These are phyloP conservation scores for Pachyrhizus erosus DNA, from an alignment of 306 rosid species.

Conservation along the genomic window DNA sequence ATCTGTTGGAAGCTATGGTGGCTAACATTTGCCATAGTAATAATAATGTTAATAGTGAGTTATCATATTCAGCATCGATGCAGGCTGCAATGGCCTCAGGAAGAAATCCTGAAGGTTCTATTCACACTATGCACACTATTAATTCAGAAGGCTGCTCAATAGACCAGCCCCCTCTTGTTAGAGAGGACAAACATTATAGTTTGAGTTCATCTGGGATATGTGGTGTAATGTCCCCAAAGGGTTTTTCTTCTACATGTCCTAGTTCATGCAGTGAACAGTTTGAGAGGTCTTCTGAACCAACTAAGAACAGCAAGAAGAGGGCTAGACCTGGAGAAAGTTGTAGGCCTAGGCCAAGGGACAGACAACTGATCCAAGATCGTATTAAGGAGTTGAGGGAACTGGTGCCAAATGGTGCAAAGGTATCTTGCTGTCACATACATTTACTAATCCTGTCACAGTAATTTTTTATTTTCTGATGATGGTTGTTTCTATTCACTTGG, in stretches of 20 bases:
- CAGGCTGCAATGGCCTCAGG: slow-evolving; percentile 73
- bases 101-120: slow-evolving; percentile 67
- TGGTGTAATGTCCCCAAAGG: slow-evolving; percentile 70
- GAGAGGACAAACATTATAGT: slow-evolving; percentile 64
- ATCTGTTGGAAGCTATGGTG: slow-evolving; percentile 92
- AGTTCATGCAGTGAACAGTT: slow-evolving; percentile 74
- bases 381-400: slow-evolving; percentile 94
- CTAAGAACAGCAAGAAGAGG: slow-evolving; percentile 87
- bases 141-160: slow-evolving; percentile 68
- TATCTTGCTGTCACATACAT: slow-evolving; percentile 38
- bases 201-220: slow-evolving; percentile 78
- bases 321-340: slow-evolving; percentile 89
- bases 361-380: slow-evolving; percentile 98
- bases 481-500: slow-evolving; percentile 39
- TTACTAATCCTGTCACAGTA: slow-evolving; percentile 26
- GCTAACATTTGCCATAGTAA: slow-evolving; percentile 69
- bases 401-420: slow-evolving; percentile 95
- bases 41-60: slow-evolving; percentile 61
- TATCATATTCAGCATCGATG: slow-evolving; percentile 62
- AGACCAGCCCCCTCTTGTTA: slow-evolving; percentile 59
- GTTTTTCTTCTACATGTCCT: slow-evolving; percentile 77
- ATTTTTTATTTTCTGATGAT: slow-evolving; percentile 28
- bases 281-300: slow-evolving; percentile 77
- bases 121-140: slow-evolving; percentile 52
- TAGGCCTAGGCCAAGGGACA: slow-evolving; percentile 98